These are phyloP conservation scores for Lasiosphaeria miniovina DNA, from an alignment of 495 filamentous ascomycete genomes.

Conservation along the genomic window DNA sequence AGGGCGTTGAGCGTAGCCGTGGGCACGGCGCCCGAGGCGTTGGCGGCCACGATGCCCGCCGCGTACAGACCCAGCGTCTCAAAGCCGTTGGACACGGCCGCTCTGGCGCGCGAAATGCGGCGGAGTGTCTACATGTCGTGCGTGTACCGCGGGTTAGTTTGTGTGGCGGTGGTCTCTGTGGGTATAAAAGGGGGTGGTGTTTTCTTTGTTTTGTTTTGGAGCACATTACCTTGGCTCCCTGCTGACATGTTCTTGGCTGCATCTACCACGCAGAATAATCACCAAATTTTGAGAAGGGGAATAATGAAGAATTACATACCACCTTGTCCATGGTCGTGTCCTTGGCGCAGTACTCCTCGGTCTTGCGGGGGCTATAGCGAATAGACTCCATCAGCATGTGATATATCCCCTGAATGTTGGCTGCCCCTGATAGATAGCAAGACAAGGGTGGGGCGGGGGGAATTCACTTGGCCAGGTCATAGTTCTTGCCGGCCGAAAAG, in stretches of 20 bases:
- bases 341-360: conserved; percentile 27
- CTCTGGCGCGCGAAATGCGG: conserved; percentile 47
- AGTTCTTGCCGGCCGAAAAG: conserved; percentile 37
- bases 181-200: conserved; percentile 4
- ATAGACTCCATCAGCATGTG: background rate
- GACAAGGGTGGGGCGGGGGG: background rate
- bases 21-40: conserved; percentile 34
- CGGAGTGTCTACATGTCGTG: conserved; percentile 19
- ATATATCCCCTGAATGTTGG: background rate
- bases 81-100: conserved; percentile 46
- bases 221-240: too few relatives aligned
- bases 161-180: conserved; percentile 5
- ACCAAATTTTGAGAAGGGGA: background rate
- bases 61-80: conserved; percentile 51
- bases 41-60: conserved; percentile 49
- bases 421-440: background rate
- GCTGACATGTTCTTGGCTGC: too few relatives aligned
- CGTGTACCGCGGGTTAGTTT: background rate
- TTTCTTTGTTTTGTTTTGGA: background rate
- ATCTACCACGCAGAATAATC: background rate
- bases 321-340: conserved; percentile 43
- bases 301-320: conserved; percentile 24
- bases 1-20: conserved; percentile 38
- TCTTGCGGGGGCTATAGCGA: conserved; percentile 24
- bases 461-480: conserved; percentile 34